Evolutionary conservation across 2,329 filamentous ascomycete genomes (phyloP).

Genomic region (Westerdykella aurantiaca): DNA sequence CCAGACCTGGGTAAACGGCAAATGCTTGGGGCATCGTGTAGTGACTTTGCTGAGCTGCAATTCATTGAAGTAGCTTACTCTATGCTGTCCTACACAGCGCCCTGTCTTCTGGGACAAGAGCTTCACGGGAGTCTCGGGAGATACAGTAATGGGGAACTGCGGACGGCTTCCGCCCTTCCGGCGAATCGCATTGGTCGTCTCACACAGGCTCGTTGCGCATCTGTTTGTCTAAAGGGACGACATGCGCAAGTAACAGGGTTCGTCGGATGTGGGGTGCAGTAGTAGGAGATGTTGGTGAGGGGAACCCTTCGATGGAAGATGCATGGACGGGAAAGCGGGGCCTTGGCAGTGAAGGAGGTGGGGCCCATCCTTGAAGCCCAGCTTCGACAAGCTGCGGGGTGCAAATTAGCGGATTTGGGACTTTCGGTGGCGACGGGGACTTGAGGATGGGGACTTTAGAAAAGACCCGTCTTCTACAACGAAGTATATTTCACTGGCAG

Average conservation of each 20-base stretch:
- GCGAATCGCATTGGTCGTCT: constrained; percentile 12
- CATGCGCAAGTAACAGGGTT: constrained; percentile 9
- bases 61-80: constrained; percentile 1
- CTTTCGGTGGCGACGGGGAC: no score
- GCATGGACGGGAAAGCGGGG: no score
- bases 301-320: constrained; percentile 1
- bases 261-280: constrained; percentile 33
- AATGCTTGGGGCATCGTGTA: no score
- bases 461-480: no score
- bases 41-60: constrained; percentile 1
- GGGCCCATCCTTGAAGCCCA: neutral
- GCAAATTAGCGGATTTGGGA: no score
- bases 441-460: no score
- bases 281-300: constrained; percentile 10
- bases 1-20: neutral
- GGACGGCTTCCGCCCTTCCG: constrained; percentile 3
- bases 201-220: constrained; percentile 16
- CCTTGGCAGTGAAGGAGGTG: constrained; percentile 13
- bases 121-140: constrained; percentile 6
- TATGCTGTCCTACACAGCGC: constrained; percentile 10
- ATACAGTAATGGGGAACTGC: constrained; percentile 1
- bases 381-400: constrained; percentile 1
- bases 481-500: no score
- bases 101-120: constrained; percentile 4
- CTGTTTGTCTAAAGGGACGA: constrained; percentile 1